Conservation (phyloP, 345 rosid species). For the Gossypium australe region DNA sequence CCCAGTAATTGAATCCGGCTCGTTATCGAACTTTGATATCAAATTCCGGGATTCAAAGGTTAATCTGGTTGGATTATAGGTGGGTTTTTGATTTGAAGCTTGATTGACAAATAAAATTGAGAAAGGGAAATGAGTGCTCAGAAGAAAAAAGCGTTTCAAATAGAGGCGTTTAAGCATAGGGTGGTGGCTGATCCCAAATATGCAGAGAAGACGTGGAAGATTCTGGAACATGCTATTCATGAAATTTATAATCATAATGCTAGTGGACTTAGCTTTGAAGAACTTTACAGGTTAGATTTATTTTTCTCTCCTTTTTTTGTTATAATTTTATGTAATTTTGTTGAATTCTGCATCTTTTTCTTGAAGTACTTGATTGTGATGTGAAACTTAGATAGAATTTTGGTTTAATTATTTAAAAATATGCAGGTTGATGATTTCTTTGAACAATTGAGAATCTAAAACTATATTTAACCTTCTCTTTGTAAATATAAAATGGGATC, state of each 20-base stretch:
- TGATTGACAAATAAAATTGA: not conserved
- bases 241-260: conserved; percentile 78
- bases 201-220: conserved; percentile 76
- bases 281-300: conserved; percentile 50
- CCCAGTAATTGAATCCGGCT: not conserved
- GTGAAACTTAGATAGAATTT: not conserved
- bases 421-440: not conserved
- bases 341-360: not conserved
- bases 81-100: conserved; percentile 1
- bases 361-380: not conserved
- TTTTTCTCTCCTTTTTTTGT: not conserved
- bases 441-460: not conserved
- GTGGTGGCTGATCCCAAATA: conserved; percentile 79
- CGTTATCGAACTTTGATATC: not conserved
- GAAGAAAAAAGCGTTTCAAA: conserved; percentile 64
- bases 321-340: not conserved
- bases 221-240: conserved; percentile 68
- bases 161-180: conserved; percentile 71
- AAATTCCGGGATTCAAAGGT: not conserved
- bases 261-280: conserved; percentile 68
- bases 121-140: conserved; percentile 43
- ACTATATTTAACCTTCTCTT: not conserved
- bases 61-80: not conserved
- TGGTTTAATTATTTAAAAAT: not conserved
- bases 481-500: not conserved